These are phyloP conservation scores for Panaeolus cyanescens DNA, from an alignment of 768 basidiomycete species.

Conservation along the genomic window DNA sequence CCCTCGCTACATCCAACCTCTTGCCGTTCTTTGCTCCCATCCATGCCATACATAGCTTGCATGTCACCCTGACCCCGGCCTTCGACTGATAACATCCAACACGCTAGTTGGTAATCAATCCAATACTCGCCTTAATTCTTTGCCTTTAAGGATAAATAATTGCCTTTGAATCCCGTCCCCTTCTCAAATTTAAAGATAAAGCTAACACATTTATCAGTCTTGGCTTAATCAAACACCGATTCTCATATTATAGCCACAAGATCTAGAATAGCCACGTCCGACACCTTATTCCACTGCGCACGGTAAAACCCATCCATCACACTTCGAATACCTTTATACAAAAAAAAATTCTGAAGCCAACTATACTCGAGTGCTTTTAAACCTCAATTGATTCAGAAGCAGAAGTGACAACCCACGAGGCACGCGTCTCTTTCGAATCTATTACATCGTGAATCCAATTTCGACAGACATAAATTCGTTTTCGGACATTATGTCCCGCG, in stretches of 20 bases:
- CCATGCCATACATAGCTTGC: background rate
- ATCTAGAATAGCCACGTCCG: background rate
- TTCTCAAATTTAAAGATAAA: constrained; percentile 1
- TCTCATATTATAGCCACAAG: background rate
- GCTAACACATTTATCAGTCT: background rate
- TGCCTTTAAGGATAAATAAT: background rate
- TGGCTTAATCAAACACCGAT: background rate
- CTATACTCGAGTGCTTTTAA: background rate
- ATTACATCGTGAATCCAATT: background rate
- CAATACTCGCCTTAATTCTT: background rate
- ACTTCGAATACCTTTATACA: background rate
- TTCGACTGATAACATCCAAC: background rate
- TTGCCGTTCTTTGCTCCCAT: background rate
- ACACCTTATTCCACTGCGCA: background rate
- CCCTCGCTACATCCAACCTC: background rate
- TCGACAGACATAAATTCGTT: background rate
- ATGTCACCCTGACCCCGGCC: background rate
- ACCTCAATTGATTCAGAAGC: background rate
- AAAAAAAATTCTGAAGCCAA: background rate
- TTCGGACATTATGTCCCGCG: background rate
- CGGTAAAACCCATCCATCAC: background rate
- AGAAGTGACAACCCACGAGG: background rate
- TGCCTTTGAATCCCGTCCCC: background rate
- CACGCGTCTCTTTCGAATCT: background rate
- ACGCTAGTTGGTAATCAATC: background rate